Evolutionary conservation across 352 stramenopile genomes (phyloP).

Genomic region (Globisporangium alternatum): DNA sequence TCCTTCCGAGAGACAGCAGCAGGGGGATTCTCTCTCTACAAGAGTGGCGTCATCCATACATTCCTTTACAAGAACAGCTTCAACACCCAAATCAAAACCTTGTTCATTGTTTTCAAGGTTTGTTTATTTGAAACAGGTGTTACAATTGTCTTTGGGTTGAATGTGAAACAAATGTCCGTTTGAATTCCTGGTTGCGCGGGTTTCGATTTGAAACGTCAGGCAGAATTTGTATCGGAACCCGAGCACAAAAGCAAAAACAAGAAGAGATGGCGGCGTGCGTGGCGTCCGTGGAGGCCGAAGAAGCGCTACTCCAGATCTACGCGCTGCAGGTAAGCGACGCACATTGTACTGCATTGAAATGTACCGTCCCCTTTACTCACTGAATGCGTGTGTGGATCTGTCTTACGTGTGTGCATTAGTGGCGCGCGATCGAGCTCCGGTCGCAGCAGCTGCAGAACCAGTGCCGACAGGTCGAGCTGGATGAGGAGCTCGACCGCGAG

Average conservation of each 20-base stretch:
- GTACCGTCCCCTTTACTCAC: background rate
- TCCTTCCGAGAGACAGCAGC: conserved; percentile 4
- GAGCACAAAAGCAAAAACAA: background rate
- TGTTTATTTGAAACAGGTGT: no score
- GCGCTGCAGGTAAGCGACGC: conserved; percentile 44
- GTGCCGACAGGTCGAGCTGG: conserved; percentile 46
- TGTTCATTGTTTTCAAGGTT: conserved; percentile 1
- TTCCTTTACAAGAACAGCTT: conserved; percentile 32
- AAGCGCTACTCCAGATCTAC: conserved; percentile 58
- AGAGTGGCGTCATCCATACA: conserved; percentile 12
- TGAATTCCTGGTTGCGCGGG: no score
- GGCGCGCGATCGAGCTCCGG: conserved; percentile 58
- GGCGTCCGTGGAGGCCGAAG: conserved; percentile 29
- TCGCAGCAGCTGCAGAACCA: conserved; percentile 53
- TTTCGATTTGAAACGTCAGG: background rate
- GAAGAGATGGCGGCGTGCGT: conserved; percentile 27
- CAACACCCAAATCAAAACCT: conserved; percentile 19
- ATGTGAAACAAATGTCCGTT: no score
- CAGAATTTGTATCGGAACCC: background rate
- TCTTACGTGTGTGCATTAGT: conserved; percentile 25
- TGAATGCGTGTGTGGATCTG: background rate
- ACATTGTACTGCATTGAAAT: background rate
- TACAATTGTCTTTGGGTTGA: no score
- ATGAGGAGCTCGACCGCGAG: conserved; percentile 52
- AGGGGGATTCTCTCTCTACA: conserved; percentile 30